These are phyloP conservation scores for Eucalyptus guilfoylei DNA, from an alignment of 345 rosid species.

Conservation along the genomic window DNA sequence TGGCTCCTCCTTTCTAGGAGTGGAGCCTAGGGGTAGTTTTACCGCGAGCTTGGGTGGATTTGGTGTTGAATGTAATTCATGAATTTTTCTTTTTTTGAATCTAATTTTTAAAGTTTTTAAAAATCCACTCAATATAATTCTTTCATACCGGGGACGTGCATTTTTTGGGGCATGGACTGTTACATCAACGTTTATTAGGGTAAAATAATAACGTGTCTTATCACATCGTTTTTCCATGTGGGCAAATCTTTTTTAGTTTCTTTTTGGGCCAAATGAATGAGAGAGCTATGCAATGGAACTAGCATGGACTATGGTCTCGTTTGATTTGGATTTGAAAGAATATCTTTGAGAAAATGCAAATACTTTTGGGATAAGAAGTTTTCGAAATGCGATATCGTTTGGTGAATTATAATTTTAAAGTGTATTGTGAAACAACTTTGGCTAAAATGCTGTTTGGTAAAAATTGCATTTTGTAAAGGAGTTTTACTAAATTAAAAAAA, in stretches of 20 bases:
- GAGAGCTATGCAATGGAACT: not conserved
- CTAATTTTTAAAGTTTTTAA: not conserved
- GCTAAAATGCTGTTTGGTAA: no score
- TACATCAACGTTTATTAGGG: not conserved
- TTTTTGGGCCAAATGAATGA: not conserved
- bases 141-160: not conserved
- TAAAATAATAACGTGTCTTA: not conserved
- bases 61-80: not conserved
- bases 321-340: rapidly evolving
- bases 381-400: no score
- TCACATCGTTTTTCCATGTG: not conserved
- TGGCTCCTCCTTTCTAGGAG: no score
- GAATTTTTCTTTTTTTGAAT: not conserved
- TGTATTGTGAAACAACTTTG: no score
- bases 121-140: not conserved
- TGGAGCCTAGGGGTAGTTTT: no score
- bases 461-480: no score
- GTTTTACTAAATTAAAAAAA: no score
- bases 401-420: no score
- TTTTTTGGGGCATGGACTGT: not conserved
- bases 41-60: not conserved
- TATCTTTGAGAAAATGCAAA: no score
- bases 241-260: not conserved
- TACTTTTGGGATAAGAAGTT: rapidly evolving
- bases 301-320: not conserved